These are phyloP conservation scores for Alternaria tenuissima DNA, from an alignment of 2,329 filamentous ascomycete species.

Conservation along the genomic window DNA sequence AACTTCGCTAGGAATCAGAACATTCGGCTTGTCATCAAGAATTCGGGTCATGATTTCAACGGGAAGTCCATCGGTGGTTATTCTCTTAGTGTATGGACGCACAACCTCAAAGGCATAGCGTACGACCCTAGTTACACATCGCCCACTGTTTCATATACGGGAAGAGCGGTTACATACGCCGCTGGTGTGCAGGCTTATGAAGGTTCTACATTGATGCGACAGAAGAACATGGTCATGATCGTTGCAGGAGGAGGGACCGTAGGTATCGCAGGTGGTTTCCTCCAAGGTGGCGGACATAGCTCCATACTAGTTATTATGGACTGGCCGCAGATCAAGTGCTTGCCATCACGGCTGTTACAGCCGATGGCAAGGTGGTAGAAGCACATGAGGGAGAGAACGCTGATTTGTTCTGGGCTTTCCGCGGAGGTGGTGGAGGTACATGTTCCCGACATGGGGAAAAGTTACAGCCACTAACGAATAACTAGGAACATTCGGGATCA, in stretches of 20 bases:
- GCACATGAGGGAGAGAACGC: slow-evolving; percentile 29
- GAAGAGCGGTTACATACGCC: slow-evolving; percentile 58
- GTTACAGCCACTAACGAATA: background rate
- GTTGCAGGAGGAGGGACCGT: slow-evolving; percentile 63
- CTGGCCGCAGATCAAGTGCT: slow-evolving; percentile 41
- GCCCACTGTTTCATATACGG: slow-evolving; percentile 15
- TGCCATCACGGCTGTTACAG: slow-evolving; percentile 35
- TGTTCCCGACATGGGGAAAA: background rate
- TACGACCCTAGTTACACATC: slow-evolving; percentile 17
- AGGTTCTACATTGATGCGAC: slow-evolving; percentile 55
- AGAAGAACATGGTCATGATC: slow-evolving; percentile 57
- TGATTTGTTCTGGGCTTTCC: slow-evolving; percentile 41
- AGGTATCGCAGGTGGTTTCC: slow-evolving; percentile 52
- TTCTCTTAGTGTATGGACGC: slow-evolving; percentile 26
- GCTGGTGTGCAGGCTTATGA: slow-evolving; percentile 62
- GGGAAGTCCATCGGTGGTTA: slow-evolving; percentile 22
- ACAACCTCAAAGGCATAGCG: slow-evolving; percentile 24
- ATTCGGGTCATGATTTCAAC: slow-evolving; percentile 42
- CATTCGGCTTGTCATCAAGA: slow-evolving; percentile 44
- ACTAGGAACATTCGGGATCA: slow-evolving; percentile 37
- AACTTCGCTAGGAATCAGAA: slow-evolving; percentile 44
- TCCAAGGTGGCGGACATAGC: slow-evolving; percentile 49
- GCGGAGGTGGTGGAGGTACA: slow-evolving; percentile 42
- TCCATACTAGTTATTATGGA: slow-evolving; percentile 52
- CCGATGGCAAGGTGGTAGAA: slow-evolving; percentile 37